Base-by-base conservation (phyloP, 495 filamentous ascomycete species). In the Aspergillus funiculosus region DNA sequence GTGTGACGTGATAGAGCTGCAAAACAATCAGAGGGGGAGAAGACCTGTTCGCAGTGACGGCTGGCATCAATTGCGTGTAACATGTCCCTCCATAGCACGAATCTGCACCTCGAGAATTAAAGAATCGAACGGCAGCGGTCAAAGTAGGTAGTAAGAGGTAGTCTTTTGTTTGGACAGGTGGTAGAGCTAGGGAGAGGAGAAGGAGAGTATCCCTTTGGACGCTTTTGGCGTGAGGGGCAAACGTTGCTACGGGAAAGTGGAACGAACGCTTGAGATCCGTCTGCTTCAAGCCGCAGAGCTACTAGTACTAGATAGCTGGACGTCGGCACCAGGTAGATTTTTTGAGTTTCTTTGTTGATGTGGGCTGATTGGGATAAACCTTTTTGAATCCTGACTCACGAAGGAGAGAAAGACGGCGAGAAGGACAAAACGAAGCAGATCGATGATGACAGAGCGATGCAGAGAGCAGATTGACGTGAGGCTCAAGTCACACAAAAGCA, bases 51-150 rank as follows among this genome's bases (percentile, higher is more conserved):
- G 47, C 45, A 53, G 44, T 40, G 51, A 54, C 50, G 54, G 50
- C 54, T 57, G 47, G 54, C 50, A 48, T 53, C 48, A 54, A 31
- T 35, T 45, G 50, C 38, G 51, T 57, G 54, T 57, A 57, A 57
- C 54, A 46, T 53, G 30, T 43, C 46, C 41, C 36, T 22, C 35
- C 50, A 48, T 51, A 48, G 32, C 50, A 51, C 54, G 29, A 48
- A 51, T 46, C 39, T 53, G 50, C 50, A 48, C 42, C 43, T 57
- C 42, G 50, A 53, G 46, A 36, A 43, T 38, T 4, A 15, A 19
- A 27, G 28, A n/a, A 32, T 48, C 43, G 26, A 38, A 28, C 27
- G 38, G 39, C 17, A 39, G 32, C 22, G 20, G 38, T 43, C 38
- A 26, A 38, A 30, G 21, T 34, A 36, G 22, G 31, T 21, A 22